Evolutionary conservation across 1,139 yeast genomes (phyloP), one percentile per base, ranked within the genome.

Genomic region (Saccharomyces hybrid): DNA sequence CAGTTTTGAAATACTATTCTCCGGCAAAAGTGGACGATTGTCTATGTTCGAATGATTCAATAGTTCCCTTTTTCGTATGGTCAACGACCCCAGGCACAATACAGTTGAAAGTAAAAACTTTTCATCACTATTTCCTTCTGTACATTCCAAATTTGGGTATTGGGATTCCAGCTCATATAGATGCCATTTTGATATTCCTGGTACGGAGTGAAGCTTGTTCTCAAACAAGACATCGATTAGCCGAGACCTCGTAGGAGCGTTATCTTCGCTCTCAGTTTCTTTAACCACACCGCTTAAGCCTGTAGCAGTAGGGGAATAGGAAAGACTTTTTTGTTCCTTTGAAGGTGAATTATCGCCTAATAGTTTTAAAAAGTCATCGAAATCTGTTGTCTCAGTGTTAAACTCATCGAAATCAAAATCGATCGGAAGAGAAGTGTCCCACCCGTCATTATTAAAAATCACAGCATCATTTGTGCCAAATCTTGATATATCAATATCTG

Each of bases 41-140:
- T 23, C 50, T 13, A 26, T 13, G 27, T 29, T 28, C 6, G 38
- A 31, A n/a, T 13, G 20, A 26, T 16, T 31, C 34, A 52, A 9
- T 14, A 52, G 13, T 20, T 52, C 55, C 26, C 53, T 29, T 23
- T 52, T 52, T 27, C 53, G 34, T 27, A 52, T 16, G 23, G 55
- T 52, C 26, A 52, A 29, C 14, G 55, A 52, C 9, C 55, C 55
- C 20, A 52, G 55, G 29, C 53, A 52, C 29, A 52, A 28, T n/a
- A 47, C 47, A 9, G 55, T 46, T 34, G 55, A n/a, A 7, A 52
- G 42, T 11, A 52, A 28, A 31, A 52, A 52, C 29, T 38, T 52
- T 16, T 48, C 55, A 13, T 50, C 51, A 50, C 28, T 46, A 7
- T 46, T 49, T 14, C 29, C 34, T 31, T 46, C 50, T n/a, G 8